Percentiles rank a stretch among this genome's conserved stretches.
phyloP scores from a whole-genome alignment of 305 asterid species.

The Fraxinus greggii region DNA sequence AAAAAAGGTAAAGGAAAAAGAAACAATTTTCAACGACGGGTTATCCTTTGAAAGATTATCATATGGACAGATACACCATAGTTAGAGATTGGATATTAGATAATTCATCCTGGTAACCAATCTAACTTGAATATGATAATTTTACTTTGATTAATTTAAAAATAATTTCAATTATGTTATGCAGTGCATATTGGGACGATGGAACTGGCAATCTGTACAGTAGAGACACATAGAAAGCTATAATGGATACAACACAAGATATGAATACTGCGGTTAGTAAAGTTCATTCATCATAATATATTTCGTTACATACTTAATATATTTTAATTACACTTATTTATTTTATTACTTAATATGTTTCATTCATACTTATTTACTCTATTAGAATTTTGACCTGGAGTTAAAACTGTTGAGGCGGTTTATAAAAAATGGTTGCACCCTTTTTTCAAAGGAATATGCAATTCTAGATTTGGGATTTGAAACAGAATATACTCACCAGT shows the following conservation, averaged over 20 bases:
- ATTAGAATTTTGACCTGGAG: neutral
- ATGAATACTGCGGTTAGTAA: too few relatives aligned
- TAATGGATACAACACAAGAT: neutral
- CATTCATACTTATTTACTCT: too few relatives aligned
- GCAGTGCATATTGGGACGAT: neutral
- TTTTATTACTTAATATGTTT: too few relatives aligned
- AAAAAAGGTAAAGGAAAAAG: too few relatives aligned
- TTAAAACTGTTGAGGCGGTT: too few relatives aligned
- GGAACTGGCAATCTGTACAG: neutral
- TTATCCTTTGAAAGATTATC: neutral
- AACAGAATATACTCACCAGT: too few relatives aligned
- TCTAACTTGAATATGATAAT: neutral
- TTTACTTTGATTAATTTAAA: too few relatives aligned
- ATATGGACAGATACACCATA: neutral
- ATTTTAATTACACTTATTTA: too few relatives aligned
- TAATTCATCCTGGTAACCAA: neutral
- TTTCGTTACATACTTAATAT: neutral
- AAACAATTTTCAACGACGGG: neutral
- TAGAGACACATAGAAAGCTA: neutral
- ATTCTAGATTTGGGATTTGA: neutral
- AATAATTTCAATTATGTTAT: too few relatives aligned
- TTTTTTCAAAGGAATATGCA: neutral
- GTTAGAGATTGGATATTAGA: neutral
- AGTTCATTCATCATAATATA: too few relatives aligned
- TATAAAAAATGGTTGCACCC: neutral